A percentile compares a stretch with the other conserved stretches of the same genome.
Evolutionary conservation across 2,329 filamentous ascomycete species (phyloP).

Genomic region (Xylariaceae sp.): DNA sequence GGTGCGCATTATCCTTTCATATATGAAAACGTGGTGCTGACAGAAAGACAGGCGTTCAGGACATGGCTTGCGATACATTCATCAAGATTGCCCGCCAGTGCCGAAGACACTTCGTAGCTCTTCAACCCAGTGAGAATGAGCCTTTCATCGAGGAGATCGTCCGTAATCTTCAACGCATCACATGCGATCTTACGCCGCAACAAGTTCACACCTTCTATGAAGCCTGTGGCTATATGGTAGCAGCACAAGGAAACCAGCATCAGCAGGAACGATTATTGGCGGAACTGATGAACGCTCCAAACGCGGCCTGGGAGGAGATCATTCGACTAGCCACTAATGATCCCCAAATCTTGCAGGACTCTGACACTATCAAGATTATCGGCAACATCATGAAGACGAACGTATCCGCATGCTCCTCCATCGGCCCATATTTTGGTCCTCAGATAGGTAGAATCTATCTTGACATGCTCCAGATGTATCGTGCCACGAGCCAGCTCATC

Average conservation of each 20-base stretch:
- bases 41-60: slow-evolving; percentile 69
- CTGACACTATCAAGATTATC: slow-evolving; percentile 95
- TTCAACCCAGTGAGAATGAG: slow-evolving; percentile 90
- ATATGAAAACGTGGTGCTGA: slow-evolving; percentile 22
- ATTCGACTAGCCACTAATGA: slow-evolving; percentile 83
- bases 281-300: slow-evolving; percentile 91
- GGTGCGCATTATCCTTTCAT: slow-evolving; percentile 47
- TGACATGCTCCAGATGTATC: slow-evolving; percentile 99
- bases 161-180: slow-evolving; percentile 91
- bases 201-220: slow-evolving; percentile 99
- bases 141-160: slow-evolving; percentile 99
- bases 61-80: slow-evolving; percentile 99
- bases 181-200: slow-evolving; percentile 88
- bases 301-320: slow-evolving; percentile 91
- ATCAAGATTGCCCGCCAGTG: slow-evolving; percentile 99
- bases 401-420: slow-evolving; percentile 94
- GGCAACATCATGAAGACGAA: slow-evolving; percentile 99
- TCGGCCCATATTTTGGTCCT: slow-evolving; percentile 95
- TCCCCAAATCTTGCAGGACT: slow-evolving; percentile 81
- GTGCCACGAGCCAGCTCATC: slow-evolving; percentile 92
- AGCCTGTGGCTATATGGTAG: slow-evolving; percentile 98
- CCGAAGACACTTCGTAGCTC: slow-evolving; percentile 91
- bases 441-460: slow-evolving; percentile 97
- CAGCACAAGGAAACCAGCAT: slow-evolving; percentile 90
- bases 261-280: slow-evolving; percentile 87